Percentiles rank a stretch among this genome's conserved stretches.
phyloP scores from a whole-genome alignment of 768 basidiomycete species.

The Panaeolus cyanescens region DNA sequence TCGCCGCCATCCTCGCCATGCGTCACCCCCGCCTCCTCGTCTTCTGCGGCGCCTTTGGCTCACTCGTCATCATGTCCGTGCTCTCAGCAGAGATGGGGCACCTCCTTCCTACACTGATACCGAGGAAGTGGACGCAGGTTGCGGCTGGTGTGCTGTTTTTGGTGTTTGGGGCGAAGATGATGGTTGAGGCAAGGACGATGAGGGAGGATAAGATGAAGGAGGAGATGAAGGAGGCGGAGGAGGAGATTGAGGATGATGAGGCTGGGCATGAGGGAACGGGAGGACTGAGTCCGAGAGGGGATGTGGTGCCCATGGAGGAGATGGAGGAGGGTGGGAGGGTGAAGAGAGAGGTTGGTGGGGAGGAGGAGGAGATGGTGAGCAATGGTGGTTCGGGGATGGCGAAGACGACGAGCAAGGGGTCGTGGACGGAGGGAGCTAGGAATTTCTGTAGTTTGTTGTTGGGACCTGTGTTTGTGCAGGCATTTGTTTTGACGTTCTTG shows the following conservation, averaged over 20 bases:
- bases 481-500: constrained; percentile 94
- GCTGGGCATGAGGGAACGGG: constrained; percentile 48
- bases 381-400: constrained; percentile 7
- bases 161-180: constrained; percentile 89
- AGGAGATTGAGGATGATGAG: constrained; percentile 88
- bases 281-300: constrained; percentile 22
- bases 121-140: constrained; percentile 67
- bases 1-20: constrained; percentile 84
- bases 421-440: constrained; percentile 61
- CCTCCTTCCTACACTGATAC: constrained; percentile 82
- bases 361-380: background rate
- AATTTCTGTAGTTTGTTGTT: constrained; percentile 84
- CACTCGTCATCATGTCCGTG: constrained; percentile 90
- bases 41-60: constrained; percentile 86
- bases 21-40: constrained; percentile 86
- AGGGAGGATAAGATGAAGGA: constrained; percentile 80
- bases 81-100: constrained; percentile 94
- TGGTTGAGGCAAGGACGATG: constrained; percentile 85
- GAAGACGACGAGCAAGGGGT: constrained; percentile 20
- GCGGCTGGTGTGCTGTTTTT: constrained; percentile 84
- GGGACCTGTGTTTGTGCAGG: constrained; percentile 94
- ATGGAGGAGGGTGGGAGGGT: constrained; percentile 68
- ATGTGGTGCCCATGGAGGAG: constrained; percentile 65
- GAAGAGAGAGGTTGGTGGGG: background rate
- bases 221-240: constrained; percentile 95